These are phyloP conservation scores for Huntiella abstrusa DNA, from an alignment of 2,329 filamentous ascomycete genomes.

Conservation along the genomic window DNA sequence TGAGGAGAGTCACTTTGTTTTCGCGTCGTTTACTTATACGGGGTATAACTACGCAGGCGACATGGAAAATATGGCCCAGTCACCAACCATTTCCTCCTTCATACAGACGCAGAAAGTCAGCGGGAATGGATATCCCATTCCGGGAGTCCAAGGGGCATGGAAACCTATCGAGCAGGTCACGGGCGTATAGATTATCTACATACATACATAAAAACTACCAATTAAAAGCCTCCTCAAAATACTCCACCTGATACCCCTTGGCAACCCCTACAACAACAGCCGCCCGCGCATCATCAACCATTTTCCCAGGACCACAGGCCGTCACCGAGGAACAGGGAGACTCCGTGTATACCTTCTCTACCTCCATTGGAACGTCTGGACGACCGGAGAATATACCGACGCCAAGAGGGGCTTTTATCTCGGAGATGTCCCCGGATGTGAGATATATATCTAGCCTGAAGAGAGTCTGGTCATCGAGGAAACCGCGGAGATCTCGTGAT, in stretches of 20 bases:
- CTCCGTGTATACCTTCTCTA: constrained; percentile 15
- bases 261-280: constrained; percentile 19
- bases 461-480: neutral
- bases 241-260: constrained; percentile 18
- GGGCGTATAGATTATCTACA: neutral
- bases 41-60: constrained; percentile 53
- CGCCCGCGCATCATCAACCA: constrained; percentile 25
- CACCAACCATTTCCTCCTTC: constrained; percentile 36
- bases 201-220: constrained; percentile 17
- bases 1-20: constrained; percentile 41
- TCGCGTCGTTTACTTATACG: constrained; percentile 63
- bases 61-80: constrained; percentile 57
- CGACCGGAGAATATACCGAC: constrained; percentile 16
- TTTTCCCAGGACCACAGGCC: constrained; percentile 25
- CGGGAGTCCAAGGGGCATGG: constrained; percentile 4
- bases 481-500: constrained; percentile 11
- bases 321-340: constrained; percentile 22
- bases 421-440: constrained; percentile 13
- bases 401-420: constrained; percentile 7
- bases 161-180: constrained; percentile 4
- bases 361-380: constrained; percentile 18
- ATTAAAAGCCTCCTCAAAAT: constrained; percentile 26
- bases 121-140: neutral
- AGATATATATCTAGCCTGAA: constrained; percentile 20
- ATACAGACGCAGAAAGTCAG: too few species aligned